Base-by-base conservation (phyloP, 805 yeast species). In the Ogataea neopini region DNA sequence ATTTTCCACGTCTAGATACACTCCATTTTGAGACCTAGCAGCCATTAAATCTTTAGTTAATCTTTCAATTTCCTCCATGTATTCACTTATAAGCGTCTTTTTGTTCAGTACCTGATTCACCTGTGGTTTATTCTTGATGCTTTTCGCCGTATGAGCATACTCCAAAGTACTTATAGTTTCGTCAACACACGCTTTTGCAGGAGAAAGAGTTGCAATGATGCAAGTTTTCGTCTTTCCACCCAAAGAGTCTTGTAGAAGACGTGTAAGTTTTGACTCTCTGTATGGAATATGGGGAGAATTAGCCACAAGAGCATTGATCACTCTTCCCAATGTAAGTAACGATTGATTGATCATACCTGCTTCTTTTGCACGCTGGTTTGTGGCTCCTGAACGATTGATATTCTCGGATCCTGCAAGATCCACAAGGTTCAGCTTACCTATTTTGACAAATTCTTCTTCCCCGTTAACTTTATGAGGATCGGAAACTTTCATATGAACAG, bases 381-480 rank as follows among this genome's bases (percentile, higher is more conserved):
- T 74, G 0, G 97, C 96, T 2, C 99, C 99, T 0, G 96, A 87
- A 58, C 89, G 73, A 53, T 74, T 79, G 45, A 92, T 84, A 62
- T 91, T 91, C 64, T 92, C 99, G 3, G 96, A 87, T 0, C 99
- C 98, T 0, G 98, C 99, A 53, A 92, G 73, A 69, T 92, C 98
- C 6, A 92, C 98, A 17, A 90, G 70, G 61, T 90, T 88, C 76
- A 2, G 77, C 74, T 15, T 52, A 54, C 28, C 43, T 63, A 68
- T 56, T 45, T 69, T 68, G 7, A 71, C 62, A 37, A 53, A 54
- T 40, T 49, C 20, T 60, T 58, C 48, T 74, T 75, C 56, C 73
- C 79, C 59, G 76, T 78, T 25, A 86, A 64, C 43, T 45, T 53
- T 50, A 2, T 71, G 60, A 1, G 76, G 70, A 41, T 73, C 73